phyloP scores from a whole-genome alignment of 768 basidiomycete species.

The Panus rudis region DNA sequence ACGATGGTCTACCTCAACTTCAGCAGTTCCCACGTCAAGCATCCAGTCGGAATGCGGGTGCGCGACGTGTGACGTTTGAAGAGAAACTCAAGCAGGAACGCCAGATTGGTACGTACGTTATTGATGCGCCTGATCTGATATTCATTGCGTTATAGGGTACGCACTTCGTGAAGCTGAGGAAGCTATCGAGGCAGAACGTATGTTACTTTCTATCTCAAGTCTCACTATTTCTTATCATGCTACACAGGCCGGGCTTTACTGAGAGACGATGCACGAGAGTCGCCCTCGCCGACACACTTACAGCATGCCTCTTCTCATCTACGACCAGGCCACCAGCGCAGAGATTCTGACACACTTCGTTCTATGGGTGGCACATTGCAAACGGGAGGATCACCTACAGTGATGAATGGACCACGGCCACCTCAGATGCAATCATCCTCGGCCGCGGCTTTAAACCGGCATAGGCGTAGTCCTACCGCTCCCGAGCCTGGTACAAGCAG shows the following conservation, averaged over 20 bases:
- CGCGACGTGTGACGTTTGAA: constrained; percentile 37
- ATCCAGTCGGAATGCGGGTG: constrained; percentile 21
- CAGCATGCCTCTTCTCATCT: constrained; percentile 20
- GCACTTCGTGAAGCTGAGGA: constrained; percentile 21
- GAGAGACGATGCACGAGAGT: constrained; percentile 31
- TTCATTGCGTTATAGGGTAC: constrained; percentile 17
- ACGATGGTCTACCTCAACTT: constrained; percentile 7
- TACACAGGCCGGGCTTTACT: constrained; percentile 17
- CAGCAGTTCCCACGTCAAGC: constrained; percentile 37
- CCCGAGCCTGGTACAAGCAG: constrained; percentile 50
- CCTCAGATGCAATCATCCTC: constrained; percentile 9
- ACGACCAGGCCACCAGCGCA: constrained; percentile 46
- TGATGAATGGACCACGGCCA: constrained; percentile 29
- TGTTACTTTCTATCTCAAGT: constrained; percentile 8
- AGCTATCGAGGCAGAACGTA: constrained; percentile 35
- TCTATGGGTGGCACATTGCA: constrained; percentile 31
- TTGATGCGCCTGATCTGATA: neutral
- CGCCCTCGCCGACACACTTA: constrained; percentile 45
- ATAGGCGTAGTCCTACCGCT: constrained; percentile 64
- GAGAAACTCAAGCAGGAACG: constrained; percentile 34
- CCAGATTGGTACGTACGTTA: constrained; percentile 27
- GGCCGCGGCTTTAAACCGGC: constrained; percentile 18
- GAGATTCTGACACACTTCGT: constrained; percentile 73
- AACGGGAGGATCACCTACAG: constrained; percentile 49
- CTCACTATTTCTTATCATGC: constrained; percentile 1